These are phyloP conservation scores for Alternaria alternata DNA, from an alignment of 2,329 filamentous ascomycete genomes.

Conservation along the genomic window DNA sequence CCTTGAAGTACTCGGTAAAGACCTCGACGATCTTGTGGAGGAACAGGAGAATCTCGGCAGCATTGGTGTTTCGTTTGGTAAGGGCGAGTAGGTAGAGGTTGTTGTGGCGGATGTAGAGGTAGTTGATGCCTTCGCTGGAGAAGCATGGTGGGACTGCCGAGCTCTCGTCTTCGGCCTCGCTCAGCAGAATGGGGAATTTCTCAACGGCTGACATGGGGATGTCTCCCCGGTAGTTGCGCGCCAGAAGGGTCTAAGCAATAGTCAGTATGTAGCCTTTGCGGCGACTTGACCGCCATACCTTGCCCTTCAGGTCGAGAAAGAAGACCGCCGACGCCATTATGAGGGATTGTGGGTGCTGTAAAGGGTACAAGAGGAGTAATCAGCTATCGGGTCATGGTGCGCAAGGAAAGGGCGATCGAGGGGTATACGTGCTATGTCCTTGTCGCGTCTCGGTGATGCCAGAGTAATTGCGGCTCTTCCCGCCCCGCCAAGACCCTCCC, in stretches of 20 bases:
- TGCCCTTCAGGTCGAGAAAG: slow-evolving; percentile 99
- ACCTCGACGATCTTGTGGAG: slow-evolving; percentile 98
- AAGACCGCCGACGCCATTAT: slow-evolving; percentile 96
- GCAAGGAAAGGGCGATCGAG: slow-evolving; percentile 12
- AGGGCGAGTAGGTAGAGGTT: slow-evolving; percentile 98
- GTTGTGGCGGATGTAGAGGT: slow-evolving; percentile 98
- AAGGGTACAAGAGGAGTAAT: background rate
- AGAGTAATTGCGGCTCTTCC: slow-evolving; percentile 20
- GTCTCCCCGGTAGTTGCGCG: slow-evolving; percentile 97
- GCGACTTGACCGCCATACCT: slow-evolving; percentile 66
- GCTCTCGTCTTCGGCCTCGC: slow-evolving; percentile 98
- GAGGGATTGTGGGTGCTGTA: background rate
- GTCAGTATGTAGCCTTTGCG: slow-evolving; percentile 38
- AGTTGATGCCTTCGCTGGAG: slow-evolving; percentile 98
- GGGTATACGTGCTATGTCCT: slow-evolving; percentile 11
- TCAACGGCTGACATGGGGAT: slow-evolving; percentile 99
- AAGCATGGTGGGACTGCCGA: slow-evolving; percentile 97
- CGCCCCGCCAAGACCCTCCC: slow-evolving; percentile 10
- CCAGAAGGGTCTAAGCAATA: slow-evolving; percentile 81
- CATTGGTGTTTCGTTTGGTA: slow-evolving; percentile 98
- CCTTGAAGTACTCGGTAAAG: slow-evolving; percentile 99
- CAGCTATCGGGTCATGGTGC: slow-evolving; percentile 21
- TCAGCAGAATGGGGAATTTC: slow-evolving; percentile 94
- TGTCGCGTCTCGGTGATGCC: slow-evolving; percentile 20
- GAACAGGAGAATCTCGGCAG: slow-evolving; percentile 97